Percentiles rank a stretch among this genome's conserved stretches.
Evolutionary conservation across 2,329 filamentous ascomycete species (phyloP).

Genomic region (Pyrenochaeta sp.): DNA sequence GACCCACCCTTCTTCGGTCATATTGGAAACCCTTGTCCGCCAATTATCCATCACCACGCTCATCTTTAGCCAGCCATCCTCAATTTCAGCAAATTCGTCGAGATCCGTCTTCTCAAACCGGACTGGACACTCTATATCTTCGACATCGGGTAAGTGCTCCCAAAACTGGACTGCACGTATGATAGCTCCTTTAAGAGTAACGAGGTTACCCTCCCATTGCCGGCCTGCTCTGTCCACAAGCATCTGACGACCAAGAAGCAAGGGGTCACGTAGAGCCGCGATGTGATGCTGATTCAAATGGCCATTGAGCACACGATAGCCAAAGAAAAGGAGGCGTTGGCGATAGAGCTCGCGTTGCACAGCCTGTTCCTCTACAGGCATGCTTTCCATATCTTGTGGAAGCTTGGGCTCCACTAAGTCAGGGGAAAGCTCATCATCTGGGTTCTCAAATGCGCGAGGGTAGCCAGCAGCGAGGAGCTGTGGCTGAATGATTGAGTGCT

Average conservation of each 20-base stretch:
- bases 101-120: conserved; percentile 18
- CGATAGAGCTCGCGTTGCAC: conserved; percentile 15
- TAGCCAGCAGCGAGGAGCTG: conserved; percentile 19
- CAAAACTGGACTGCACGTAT: conserved; percentile 13
- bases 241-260: conserved; percentile 21
- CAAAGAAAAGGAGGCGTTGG: conserved; percentile 19
- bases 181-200: conserved; percentile 21
- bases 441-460: conserved; percentile 19
- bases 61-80: conserved; percentile 18
- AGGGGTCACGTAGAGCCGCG: conserved; percentile 18
- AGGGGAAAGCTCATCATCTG: conserved; percentile 12
- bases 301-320: conserved; percentile 17
- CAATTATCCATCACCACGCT: conserved; percentile 14
- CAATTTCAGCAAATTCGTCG: conserved; percentile 12
- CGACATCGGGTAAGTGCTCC: conserved; percentile 18
- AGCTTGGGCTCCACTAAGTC: conserved; percentile 11
- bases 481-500: conserved; percentile 20
- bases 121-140: conserved; percentile 14
- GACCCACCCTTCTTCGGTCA: conserved; percentile 23
- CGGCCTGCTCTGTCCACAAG: conserved; percentile 23
- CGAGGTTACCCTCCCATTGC: conserved; percentile 22
- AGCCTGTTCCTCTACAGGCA: conserved; percentile 11
- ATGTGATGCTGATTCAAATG: conserved; percentile 17
- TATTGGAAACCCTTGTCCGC: conserved; percentile 19
- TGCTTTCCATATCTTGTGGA: conserved; percentile 10